Evolutionary conservation across 306 rosid species (phyloP).

Genomic region (Arachis stenosperma): DNA sequence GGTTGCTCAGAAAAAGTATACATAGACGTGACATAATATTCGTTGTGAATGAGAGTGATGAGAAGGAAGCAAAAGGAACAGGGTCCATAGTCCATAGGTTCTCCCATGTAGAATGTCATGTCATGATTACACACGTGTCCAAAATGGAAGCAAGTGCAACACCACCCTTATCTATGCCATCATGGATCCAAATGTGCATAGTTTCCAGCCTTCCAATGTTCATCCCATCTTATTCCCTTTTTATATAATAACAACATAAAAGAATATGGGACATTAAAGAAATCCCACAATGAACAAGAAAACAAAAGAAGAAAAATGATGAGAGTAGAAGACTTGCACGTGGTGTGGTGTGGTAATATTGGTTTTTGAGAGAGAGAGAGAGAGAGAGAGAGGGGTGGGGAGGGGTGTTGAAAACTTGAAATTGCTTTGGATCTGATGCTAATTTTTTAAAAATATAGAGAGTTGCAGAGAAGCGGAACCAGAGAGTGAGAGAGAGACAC

Average conservation of each 20-base stretch:
- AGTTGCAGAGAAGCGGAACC: neutral
- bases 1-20: conserved; percentile 25
- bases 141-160: conserved; percentile 34
- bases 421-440: conserved; percentile 85
- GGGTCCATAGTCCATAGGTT: conserved; percentile 25
- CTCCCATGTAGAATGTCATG: conserved; percentile 45
- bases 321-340: conserved; percentile 52
- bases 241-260: neutral
- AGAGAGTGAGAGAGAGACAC: neutral
- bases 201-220: conserved; percentile 38
- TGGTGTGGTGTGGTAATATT: conserved; percentile 48
- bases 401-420: conserved; percentile 17
- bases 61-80: conserved; percentile 35
- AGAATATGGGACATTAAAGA: neutral
- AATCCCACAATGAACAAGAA: neutral
- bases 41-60: conserved; percentile 25
- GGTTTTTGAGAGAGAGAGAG: too few species aligned
- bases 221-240: conserved; percentile 9
- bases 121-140: conserved; percentile 65
- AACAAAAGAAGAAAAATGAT: conserved; percentile 41
- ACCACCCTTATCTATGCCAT: conserved; percentile 44
- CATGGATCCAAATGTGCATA: conserved; percentile 50
- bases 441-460: conserved; percentile 20
- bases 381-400: too few species aligned
- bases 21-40: conserved; percentile 49